Conservation (phyloP, 306 rosid species). For the Rubus parviflorus region DNA sequence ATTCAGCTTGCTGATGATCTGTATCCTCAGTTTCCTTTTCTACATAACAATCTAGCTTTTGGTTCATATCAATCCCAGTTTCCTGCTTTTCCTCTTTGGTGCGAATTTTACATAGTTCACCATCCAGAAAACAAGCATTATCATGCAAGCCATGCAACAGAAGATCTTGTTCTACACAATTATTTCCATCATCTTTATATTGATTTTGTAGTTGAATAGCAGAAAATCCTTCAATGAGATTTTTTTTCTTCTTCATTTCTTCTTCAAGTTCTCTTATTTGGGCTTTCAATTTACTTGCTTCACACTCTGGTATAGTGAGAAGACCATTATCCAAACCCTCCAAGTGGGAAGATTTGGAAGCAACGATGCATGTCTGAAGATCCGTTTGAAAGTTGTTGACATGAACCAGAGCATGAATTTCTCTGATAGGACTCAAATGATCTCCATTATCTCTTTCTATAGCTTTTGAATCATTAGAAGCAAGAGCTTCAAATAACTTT, state of each 20-base stretch:
- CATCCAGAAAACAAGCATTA: constrained; percentile 9
- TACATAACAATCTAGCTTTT: not conserved
- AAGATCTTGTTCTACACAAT: not conserved
- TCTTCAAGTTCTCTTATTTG: constrained; percentile 4
- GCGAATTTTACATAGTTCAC: not conserved
- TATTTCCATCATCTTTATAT: not conserved
- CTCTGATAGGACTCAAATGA: constrained; percentile 13
- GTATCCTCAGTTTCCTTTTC: not conserved
- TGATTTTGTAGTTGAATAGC: not conserved
- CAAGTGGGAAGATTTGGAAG: too few relatives aligned
- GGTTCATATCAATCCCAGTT: not conserved
- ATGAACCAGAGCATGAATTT: constrained; percentile 20
- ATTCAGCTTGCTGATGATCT: not conserved
- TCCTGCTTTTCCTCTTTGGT: not conserved
- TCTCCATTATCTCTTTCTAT: not conserved
- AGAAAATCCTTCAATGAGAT: constrained; percentile 3
- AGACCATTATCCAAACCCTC: not conserved
- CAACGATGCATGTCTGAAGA: too few relatives aligned
- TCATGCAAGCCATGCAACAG: not conserved
- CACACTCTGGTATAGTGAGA: not conserved
- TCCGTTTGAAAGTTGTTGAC: constrained; percentile 6
- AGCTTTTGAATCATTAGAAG: constrained; percentile 5
- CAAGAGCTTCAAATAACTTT: constrained; percentile 38
- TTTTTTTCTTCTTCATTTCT: constrained; percentile 9
- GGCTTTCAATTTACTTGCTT: constrained; percentile 5